A percentile compares a stretch with the other conserved stretches of the same genome.
These are phyloP conservation scores for Candida lessepsii DNA, from an alignment of 805 yeast species.

Conservation along the genomic window DNA sequence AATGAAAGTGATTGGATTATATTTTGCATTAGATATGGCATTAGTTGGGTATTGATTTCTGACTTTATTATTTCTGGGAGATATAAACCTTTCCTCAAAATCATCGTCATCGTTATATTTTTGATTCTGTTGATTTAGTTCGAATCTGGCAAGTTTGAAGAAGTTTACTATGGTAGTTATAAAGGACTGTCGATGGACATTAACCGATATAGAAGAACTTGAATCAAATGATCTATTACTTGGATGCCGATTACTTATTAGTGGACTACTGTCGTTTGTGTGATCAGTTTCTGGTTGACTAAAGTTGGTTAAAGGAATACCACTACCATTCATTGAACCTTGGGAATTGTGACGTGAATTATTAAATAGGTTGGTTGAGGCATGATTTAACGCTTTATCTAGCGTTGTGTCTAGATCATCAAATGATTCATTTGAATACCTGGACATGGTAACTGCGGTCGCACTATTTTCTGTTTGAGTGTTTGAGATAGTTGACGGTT, in stretches of 20 bases:
- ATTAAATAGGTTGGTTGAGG: conserved; percentile 39
- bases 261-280: conserved; percentile 28
- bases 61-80: conserved; percentile 34
- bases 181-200: background rate
- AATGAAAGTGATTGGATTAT: conserved; percentile 80
- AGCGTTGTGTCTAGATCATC: conserved; percentile 66
- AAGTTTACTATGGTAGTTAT: conserved; percentile 16
- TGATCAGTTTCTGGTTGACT: conserved; percentile 12
- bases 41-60: conserved; percentile 52
- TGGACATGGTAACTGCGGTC: conserved; percentile 7
- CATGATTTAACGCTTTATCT: conserved; percentile 60
- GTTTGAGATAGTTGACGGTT: too few species aligned
- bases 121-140: conserved; percentile 19
- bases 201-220: conserved; percentile 15
- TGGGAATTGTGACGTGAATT: conserved; percentile 23
- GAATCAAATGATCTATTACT: conserved; percentile 21
- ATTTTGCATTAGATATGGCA: conserved; percentile 91
- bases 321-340: conserved; percentile 21
- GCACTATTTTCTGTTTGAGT: too few species aligned
- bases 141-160: conserved; percentile 25
- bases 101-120: conserved; percentile 16
- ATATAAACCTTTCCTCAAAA: conserved; percentile 35
- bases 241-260: conserved; percentile 21
- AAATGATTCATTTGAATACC: conserved; percentile 33
- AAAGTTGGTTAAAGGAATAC: conserved; percentile 31